Base-by-base conservation (phyloP, 345 rosid genomes). In the Pistacia vera region DNA sequence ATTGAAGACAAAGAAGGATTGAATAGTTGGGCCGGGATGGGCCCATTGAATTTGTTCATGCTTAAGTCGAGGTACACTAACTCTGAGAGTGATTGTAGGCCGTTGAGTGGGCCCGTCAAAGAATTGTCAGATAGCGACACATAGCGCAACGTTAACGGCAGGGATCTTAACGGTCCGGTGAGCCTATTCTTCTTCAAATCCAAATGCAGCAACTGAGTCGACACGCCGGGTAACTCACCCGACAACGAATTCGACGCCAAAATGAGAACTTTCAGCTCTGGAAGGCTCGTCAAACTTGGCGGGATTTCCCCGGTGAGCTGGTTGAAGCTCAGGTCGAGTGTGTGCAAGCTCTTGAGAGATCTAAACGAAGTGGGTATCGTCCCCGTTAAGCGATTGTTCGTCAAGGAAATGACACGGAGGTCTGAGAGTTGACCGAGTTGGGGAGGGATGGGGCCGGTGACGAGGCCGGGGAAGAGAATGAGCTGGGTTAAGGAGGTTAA, bases 391-490 rank as follows among this genome's bases (percentile, higher is more conserved):
- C 98, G 94, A 72, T 94, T 94, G 83, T 86, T 77, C 68, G 96
- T 79, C 4, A 92, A 81, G 77, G 98, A 91, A 66, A 94, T 72
- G 83, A 92, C 90, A 36, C 91, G 88, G 77, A 92, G 96, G 57
- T 67, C 66, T 33, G 72, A 78, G 77, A 94, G 92, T 33, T 38
- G 67, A 60, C 88, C 80, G 36, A 94, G 90, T 70, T 81, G 84
- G 7, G 86, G 78, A n/a, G 96, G 98, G 54, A 94, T 90, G 9
- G 94, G 89, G 4, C 98, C 96, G 28, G 98, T 92, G 83, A 92
- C 94, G 17, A 87, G 82, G 11, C 97, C 97, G 0, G 93, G 94
- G 86, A 80, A 86, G 69, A 94, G 92, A 77, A 94, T 16, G 83
- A 94, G 90, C 52, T 90, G 98, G 71, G 89, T 90, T 63, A 94